Evolutionary conservation across 2,329 filamentous ascomycete species (phyloP).

Genomic region (Zasmidium citrigriseum): DNA sequence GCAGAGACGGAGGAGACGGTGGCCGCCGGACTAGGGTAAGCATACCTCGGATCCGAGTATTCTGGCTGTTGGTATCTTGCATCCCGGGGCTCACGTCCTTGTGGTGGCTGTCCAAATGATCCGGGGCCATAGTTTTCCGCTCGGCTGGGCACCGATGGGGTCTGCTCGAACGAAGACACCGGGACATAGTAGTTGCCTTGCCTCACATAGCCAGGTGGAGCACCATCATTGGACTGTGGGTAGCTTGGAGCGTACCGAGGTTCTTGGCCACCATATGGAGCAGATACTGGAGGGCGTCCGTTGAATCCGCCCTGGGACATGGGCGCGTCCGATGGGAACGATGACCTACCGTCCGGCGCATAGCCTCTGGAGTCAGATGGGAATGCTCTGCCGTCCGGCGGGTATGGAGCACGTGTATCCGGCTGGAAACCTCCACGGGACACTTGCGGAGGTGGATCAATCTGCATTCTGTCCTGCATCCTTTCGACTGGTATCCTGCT

Average conservation of each 20-base stretch:
- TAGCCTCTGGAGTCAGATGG: slow-evolving; percentile 25
- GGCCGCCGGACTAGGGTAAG: slow-evolving; percentile 37
- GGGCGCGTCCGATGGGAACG: slow-evolving; percentile 26
- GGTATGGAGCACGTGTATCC: slow-evolving; percentile 25
- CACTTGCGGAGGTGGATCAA: slow-evolving; percentile 28
- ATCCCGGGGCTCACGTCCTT: slow-evolving; percentile 27
- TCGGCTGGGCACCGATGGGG: slow-evolving; percentile 27
- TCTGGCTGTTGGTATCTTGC: slow-evolving; percentile 32
- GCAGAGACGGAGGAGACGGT: slow-evolving; percentile 31
- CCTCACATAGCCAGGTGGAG: slow-evolving; percentile 36
- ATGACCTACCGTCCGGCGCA: slow-evolving; percentile 26
- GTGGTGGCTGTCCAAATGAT: slow-evolving; percentile 24
- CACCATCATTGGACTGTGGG: slow-evolving; percentile 29
- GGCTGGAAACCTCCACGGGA: slow-evolving; percentile 24
- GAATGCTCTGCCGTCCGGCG: slow-evolving; percentile 27
- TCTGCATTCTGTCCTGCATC: slow-evolving; percentile 34
- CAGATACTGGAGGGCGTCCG: slow-evolving; percentile 27
- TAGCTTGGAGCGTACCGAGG: slow-evolving; percentile 33
- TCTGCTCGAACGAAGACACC: slow-evolving; percentile 30
- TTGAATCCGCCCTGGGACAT: slow-evolving; percentile 22
- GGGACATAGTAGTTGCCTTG: slow-evolving; percentile 37
- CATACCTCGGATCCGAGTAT: slow-evolving; percentile 35
- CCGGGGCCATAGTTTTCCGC: slow-evolving; percentile 27
- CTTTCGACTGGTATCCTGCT: slow-evolving; percentile 29
- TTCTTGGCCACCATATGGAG: slow-evolving; percentile 29